Base-by-base conservation (phyloP, 1,284 basidiomycete species). In the Ceratobasidium sp. region DNA sequence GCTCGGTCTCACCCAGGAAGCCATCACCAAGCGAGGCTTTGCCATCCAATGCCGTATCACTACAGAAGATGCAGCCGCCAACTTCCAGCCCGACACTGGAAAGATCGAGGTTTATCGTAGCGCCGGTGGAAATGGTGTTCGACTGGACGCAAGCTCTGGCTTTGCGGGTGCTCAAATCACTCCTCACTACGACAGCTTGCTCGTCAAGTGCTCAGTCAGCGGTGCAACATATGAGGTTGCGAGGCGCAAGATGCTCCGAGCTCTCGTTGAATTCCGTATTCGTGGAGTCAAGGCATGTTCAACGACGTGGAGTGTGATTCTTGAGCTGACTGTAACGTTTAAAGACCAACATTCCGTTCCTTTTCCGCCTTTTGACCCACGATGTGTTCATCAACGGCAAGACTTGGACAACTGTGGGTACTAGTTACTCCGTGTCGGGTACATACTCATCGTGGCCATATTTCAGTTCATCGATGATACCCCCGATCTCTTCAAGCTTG, bases 81-180 rank as follows among this genome's bases (percentile, higher is more conserved):
- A 84, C 77, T 99, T 99, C 92, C 94, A 98, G 80, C 97, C 97
- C 38, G 97, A 99, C 80, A 98, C 94, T 1, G 97, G 97, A 73
- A 98, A 98, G 81, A 99, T 99, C 75, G 96, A 99, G 77, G 97
- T 99, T 38, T 99, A 99, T 82, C 91, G 96, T 73, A 96, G 93
- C 75, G 96, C 97, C 49, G 97, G 97, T 80, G 97, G 97, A 73
- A 99, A 98, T 78, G 97, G 97, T 79, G 95, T 99, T 62, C 92
- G 97, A 79, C 85, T 99, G 69, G 97, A 99, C 78, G 94, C 97
- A 29, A 92, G 91, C 78, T 98, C 96, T 73, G 97, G 97, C 75
- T 99, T 98, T 75, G 97, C 97, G 69, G 97, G 97, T 71, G 97
- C 97, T 50, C 97, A 99, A 82, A 99, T 99, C 79, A 99, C 97